These are phyloP conservation scores for Paramecium octaurelia DNA, from an alignment of 73 alveolate species.

Conservation along the genomic window DNA sequence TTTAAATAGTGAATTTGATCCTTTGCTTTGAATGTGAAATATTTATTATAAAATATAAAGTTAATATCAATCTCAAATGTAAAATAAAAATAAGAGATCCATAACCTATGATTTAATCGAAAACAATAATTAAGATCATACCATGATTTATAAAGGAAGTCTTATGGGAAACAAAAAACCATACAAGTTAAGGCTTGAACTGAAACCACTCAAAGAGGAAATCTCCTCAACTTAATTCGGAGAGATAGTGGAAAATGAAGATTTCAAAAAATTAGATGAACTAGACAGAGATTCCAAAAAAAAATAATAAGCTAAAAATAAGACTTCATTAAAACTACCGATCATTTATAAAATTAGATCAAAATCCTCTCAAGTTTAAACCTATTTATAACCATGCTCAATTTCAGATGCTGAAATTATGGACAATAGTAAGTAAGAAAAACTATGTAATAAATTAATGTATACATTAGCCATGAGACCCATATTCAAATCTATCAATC, in stretches of 20 bases:
- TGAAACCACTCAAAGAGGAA: background rate
- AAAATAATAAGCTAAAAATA: background rate
- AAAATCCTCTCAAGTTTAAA: background rate
- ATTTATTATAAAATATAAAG: background rate
- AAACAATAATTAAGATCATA: background rate
- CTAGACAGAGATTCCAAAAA: background rate
- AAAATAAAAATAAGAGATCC: background rate
- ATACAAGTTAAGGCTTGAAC: background rate
- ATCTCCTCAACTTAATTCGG: background rate
- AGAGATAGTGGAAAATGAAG: background rate
- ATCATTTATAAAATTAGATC: background rate
- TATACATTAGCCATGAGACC: background rate
- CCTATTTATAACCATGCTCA: background rate
- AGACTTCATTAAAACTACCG: background rate
- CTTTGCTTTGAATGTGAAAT: background rate
- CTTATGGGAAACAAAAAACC: background rate
- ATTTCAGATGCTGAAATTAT: background rate
- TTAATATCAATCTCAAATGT: background rate
- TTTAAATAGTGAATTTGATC: background rate
- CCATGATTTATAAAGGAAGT: background rate
- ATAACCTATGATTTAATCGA: background rate
- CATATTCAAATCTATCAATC: background rate
- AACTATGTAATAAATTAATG: background rate
- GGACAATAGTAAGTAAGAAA: background rate
- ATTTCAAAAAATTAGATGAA: background rate